phyloP scores from a whole-genome alignment of 2,329 filamentous ascomycete genomes.

The Phyllosticta ampelicida region DNA sequence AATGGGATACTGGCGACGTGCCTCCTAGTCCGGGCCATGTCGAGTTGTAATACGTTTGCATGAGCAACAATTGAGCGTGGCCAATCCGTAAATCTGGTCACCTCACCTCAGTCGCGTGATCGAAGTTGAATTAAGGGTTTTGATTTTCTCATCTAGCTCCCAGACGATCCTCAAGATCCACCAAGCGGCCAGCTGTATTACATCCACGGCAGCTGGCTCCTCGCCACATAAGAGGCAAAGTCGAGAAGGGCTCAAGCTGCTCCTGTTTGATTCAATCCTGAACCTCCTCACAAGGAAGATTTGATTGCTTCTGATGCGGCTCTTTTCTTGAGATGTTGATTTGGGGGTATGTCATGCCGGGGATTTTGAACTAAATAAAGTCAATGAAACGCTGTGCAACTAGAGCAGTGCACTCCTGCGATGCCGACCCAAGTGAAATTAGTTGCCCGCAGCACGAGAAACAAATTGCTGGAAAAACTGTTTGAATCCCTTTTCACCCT shows the following conservation, averaged over 20 bases:
- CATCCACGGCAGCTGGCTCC: neutral
- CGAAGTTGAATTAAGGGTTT: neutral
- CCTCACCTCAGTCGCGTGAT: neutral
- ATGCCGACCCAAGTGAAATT: neutral
- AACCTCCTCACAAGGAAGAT: neutral
- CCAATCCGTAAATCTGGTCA: neutral
- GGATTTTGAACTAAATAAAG: neutral
- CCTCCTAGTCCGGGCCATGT: slow-evolving; percentile 47
- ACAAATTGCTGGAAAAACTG: slow-evolving; percentile 10
- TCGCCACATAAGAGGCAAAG: neutral
- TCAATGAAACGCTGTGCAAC: neutral
- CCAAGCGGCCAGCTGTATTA: neutral
- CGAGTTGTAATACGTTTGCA: neutral
- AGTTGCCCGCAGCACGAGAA: neutral
- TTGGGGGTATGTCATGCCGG: neutral
- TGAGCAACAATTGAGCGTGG: no score
- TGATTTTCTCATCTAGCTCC: neutral
- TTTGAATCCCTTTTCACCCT: slow-evolving; percentile 15
- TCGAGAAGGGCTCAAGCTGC: neutral
- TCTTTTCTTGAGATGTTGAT: neutral
- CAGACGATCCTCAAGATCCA: neutral
- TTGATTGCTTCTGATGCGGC: neutral
- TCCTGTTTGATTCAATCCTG: neutral
- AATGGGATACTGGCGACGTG: slow-evolving; percentile 49
- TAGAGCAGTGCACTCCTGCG: neutral